A percentile compares a stretch with the other conserved stretches of the same genome.
These are phyloP conservation scores for Auriscalpium vulgare DNA, from an alignment of 768 basidiomycete genomes.

Conservation along the genomic window DNA sequence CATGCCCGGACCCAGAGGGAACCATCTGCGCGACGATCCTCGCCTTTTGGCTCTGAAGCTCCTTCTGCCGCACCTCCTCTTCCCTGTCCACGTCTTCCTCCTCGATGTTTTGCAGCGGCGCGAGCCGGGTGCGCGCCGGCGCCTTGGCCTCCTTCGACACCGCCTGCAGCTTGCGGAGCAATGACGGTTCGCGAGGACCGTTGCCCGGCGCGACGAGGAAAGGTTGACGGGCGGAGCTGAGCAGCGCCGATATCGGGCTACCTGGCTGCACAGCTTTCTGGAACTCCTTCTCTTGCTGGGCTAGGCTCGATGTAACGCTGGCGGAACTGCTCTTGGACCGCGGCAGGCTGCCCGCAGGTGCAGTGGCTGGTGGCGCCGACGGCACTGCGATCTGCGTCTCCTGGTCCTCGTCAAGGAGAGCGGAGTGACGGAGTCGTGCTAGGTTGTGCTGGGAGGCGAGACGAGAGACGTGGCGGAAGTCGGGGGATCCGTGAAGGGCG, in stretches of 20 bases:
- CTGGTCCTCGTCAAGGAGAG: constrained; percentile 59
- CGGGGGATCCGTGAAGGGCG: constrained; percentile 68
- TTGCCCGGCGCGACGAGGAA: constrained; percentile 52
- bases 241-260: constrained; percentile 85
- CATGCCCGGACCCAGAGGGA: constrained; percentile 36
- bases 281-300: constrained; percentile 93
- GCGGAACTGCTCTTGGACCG: constrained; percentile 18
- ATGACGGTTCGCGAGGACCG: constrained; percentile 33
- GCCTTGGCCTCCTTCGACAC: constrained; percentile 43
- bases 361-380: constrained; percentile 20
- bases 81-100: constrained; percentile 33
- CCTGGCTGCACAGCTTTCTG: constrained; percentile 92
- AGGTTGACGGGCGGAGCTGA: constrained; percentile 85
- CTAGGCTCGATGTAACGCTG: constrained; percentile 53
- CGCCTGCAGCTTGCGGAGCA: constrained; percentile 51
- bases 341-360: constrained; percentile 13
- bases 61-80: constrained; percentile 48
- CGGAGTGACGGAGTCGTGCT: constrained; percentile 50
- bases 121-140: constrained; percentile 38
- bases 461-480: constrained; percentile 62
- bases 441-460: constrained; percentile 63
- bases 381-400: constrained; percentile 36
- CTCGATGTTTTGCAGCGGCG: constrained; percentile 39
- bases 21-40: constrained; percentile 93
- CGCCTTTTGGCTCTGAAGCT: constrained; percentile 86